Percentiles rank a stretch among this genome's conserved stretches.
Evolutionary conservation across 2,329 filamentous ascomycete species (phyloP).

Genomic region (Didymosphaeria variabile): DNA sequence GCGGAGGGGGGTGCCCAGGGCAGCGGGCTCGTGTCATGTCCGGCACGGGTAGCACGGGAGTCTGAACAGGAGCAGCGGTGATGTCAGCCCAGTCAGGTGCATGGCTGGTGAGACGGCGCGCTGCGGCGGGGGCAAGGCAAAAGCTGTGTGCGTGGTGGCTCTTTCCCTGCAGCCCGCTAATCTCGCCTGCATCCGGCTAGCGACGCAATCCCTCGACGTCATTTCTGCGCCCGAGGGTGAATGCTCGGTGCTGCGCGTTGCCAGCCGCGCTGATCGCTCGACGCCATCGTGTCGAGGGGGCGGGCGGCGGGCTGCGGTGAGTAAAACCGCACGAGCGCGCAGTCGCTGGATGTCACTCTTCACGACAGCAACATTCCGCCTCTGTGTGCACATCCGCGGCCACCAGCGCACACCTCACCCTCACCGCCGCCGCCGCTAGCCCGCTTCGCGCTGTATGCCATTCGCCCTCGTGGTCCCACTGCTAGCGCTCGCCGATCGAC

Average conservation of each 20-base stretch:
- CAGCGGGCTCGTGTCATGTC: conserved; percentile 3
- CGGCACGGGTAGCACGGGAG: conserved; percentile 16
- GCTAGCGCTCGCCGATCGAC: conserved; percentile 18
- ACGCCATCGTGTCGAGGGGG: not conserved
- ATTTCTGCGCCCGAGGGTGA: not conserved
- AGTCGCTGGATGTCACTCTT: not conserved
- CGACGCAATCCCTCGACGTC: conserved; percentile 12
- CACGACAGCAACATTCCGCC: not conserved
- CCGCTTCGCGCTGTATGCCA: not conserved
- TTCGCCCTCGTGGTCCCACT: not conserved
- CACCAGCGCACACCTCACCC: not conserved
- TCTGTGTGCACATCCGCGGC: not conserved
- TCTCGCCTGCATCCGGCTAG: conserved; percentile 9
- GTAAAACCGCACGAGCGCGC: conserved; percentile 7
- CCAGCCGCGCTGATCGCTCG: conserved; percentile 6
- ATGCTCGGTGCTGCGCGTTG: conserved; percentile 1
- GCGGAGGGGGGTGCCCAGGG: not conserved
- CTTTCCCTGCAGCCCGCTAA: conserved; percentile 11
- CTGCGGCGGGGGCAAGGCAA: conserved; percentile 10
- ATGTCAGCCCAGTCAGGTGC: conserved; percentile 20
- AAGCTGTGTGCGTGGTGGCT: not conserved
- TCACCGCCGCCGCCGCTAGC: conserved; percentile 6
- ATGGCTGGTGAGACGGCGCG: conserved; percentile 17
- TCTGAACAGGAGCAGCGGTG: conserved; percentile 2
- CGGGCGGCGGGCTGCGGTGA: not conserved